Evolutionary conservation across 73 alveolate genomes (phyloP).

Genomic region (Durusdinium trenchii): DNA sequence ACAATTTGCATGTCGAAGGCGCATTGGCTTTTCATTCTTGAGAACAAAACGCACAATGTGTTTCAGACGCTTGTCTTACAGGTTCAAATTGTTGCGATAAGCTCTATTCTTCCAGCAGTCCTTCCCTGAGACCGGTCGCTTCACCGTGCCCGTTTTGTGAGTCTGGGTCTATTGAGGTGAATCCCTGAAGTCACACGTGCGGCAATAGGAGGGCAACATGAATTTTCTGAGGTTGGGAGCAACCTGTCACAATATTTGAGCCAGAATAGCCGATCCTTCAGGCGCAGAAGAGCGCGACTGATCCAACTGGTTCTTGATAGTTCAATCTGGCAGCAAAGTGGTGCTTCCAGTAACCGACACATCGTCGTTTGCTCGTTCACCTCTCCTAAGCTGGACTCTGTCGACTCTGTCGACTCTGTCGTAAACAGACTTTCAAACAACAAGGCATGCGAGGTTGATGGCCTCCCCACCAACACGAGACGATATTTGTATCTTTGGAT

Average conservation of each 20-base stretch:
- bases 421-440: too few species aligned
- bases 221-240: constrained; percentile 38
- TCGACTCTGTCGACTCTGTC: too few species aligned
- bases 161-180: neutral
- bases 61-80: neutral
- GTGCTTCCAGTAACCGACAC: too few species aligned
- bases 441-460: too few species aligned
- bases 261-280: constrained; percentile 95
- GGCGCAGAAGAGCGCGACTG: too few species aligned
- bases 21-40: neutral
- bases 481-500: too few species aligned
- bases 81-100: constrained; percentile 64
- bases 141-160: neutral
- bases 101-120: constrained; percentile 84
- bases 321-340: too few species aligned
- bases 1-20: constrained; percentile 96
- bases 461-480: too few species aligned
- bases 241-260: constrained; percentile 84
- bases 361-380: too few species aligned
- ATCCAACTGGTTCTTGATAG: too few species aligned
- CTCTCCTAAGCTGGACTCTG: too few species aligned
- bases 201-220: neutral
- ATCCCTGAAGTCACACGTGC: neutral
- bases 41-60: neutral
- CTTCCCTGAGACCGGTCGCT: neutral